phyloP scores from a whole-genome alignment of 2,329 filamentous ascomycete species.

The Aspergillus sp. region DNA sequence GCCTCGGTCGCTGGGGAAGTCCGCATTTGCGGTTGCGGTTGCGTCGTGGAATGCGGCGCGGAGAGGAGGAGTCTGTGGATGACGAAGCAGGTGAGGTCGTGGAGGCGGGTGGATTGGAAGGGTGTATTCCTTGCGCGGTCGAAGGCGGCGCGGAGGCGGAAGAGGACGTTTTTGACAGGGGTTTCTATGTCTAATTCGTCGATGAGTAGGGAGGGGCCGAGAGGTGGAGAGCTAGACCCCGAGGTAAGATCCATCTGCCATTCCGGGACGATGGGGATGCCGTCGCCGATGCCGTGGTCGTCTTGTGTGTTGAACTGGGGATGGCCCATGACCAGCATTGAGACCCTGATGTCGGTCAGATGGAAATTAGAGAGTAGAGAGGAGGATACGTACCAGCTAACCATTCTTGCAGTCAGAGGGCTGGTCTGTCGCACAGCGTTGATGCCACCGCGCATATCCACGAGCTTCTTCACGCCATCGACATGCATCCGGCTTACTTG shows the following conservation, averaged over 20 bases:
- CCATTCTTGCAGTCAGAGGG: conserved; percentile 60
- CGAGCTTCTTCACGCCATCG: conserved; percentile 55
- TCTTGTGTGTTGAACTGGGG: conserved; percentile 61
- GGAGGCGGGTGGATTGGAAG: conserved; percentile 50
- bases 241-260: conserved; percentile 48
- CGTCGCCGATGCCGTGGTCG: conserved; percentile 53
- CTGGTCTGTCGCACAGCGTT: conserved; percentile 53
- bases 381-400: conserved; percentile 52
- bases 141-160: conserved; percentile 53
- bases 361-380: no score
- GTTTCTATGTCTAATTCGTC: conserved; percentile 37
- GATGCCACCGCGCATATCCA: conserved; percentile 58
- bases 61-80: conserved; percentile 54
- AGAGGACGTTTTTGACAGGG: conserved; percentile 44
- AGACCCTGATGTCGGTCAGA: conserved; percentile 52
- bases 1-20: conserved; percentile 43
- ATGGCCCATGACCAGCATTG: conserved; percentile 57
- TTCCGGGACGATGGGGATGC: conserved; percentile 54
- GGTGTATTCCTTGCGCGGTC: conserved; percentile 33
- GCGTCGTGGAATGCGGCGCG: background rate
- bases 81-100: conserved; percentile 61
- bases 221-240: background rate
- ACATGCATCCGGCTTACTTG: conserved; percentile 54
- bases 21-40: background rate
- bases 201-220: background rate